Percentiles rank a stretch among this genome's conserved stretches.
These are phyloP conservation scores for Cornus suecica DNA, from an alignment of 148 eudicot genomes.

Conservation along the genomic window DNA sequence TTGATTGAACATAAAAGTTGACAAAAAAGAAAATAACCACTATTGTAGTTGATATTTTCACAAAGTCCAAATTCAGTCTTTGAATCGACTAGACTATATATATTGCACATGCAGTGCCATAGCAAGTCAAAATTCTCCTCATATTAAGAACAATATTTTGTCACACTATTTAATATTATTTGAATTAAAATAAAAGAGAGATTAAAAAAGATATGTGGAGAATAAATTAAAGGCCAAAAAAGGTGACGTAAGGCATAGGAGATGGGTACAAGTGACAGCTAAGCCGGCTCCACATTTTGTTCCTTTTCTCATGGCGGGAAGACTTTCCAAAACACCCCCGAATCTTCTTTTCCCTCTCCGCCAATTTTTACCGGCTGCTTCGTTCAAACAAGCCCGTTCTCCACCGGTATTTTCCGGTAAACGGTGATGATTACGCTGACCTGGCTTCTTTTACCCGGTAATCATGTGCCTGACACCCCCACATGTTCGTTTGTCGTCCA, in stretches of 20 bases:
- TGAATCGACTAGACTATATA: too few relatives aligned
- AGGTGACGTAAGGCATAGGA: slow-evolving; percentile 7
- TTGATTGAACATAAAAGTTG: too few relatives aligned
- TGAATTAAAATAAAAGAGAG: not conserved
- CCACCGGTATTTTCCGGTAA: not conserved
- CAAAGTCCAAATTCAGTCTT: too few relatives aligned
- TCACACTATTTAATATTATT: not conserved
- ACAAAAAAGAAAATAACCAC: too few relatives aligned
- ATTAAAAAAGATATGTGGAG: not conserved
- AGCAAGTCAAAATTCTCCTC: too few relatives aligned
- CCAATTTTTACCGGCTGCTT: not conserved
- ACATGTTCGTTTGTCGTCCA: not conserved
- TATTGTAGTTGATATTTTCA: too few relatives aligned
- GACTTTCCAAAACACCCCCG: not conserved
- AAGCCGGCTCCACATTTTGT: not conserved
- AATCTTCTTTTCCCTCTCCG: not conserved
- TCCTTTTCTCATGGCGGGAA: slow-evolving; percentile 2
- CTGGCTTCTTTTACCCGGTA: not conserved
- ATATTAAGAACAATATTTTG: not conserved
- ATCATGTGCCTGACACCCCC: not conserved
- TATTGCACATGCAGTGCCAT: too few relatives aligned
- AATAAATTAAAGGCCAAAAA: not conserved
- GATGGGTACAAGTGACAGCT: not conserved
- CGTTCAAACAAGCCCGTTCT: not conserved
- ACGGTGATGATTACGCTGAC: not conserved